phyloP scores from a whole-genome alignment of 108 stramenopile genomes.

The Conticribra guillardii region DNA sequence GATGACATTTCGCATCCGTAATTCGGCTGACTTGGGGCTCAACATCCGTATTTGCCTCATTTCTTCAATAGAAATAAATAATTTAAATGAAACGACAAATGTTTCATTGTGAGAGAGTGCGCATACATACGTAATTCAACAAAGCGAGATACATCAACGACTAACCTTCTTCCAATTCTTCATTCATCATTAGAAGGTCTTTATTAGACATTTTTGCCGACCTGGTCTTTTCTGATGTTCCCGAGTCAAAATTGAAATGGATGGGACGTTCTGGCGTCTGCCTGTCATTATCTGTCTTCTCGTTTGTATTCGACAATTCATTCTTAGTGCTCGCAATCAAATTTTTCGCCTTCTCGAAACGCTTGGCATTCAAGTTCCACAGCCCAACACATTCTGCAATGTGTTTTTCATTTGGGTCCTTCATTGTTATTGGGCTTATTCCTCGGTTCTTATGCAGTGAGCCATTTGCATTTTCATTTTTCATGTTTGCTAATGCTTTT shows the following conservation, averaged over 20 bases:
- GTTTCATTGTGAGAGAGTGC: background rate
- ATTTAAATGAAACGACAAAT: too few relatives aligned
- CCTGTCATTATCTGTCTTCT: too few relatives aligned
- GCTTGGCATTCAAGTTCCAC: slow-evolving; percentile 21
- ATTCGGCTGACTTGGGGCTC: slow-evolving; percentile 8
- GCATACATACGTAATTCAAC: background rate
- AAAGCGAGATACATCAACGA: background rate
- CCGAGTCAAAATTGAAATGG: background rate
- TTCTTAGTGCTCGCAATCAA: slow-evolving; percentile 1
- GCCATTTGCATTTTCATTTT: background rate
- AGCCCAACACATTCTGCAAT: slow-evolving; percentile 26
- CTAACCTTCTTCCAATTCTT: background rate
- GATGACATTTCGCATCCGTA: background rate
- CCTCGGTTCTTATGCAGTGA: too few relatives aligned
- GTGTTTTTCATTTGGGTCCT: slow-evolving; percentile 11
- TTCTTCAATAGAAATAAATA: too few relatives aligned
- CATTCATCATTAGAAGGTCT: background rate
- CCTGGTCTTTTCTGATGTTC: background rate
- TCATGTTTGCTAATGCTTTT: slow-evolving; percentile 1
- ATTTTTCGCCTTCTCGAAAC: slow-evolving; percentile 14
- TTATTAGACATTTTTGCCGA: background rate
- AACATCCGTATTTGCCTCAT: slow-evolving; percentile 22
- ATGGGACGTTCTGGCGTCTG: background rate
- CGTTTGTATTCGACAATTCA: background rate
- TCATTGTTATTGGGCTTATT: background rate